phyloP scores from a whole-genome alignment of 1,284 basidiomycete genomes.

The Termitomyces sp. region DNA sequence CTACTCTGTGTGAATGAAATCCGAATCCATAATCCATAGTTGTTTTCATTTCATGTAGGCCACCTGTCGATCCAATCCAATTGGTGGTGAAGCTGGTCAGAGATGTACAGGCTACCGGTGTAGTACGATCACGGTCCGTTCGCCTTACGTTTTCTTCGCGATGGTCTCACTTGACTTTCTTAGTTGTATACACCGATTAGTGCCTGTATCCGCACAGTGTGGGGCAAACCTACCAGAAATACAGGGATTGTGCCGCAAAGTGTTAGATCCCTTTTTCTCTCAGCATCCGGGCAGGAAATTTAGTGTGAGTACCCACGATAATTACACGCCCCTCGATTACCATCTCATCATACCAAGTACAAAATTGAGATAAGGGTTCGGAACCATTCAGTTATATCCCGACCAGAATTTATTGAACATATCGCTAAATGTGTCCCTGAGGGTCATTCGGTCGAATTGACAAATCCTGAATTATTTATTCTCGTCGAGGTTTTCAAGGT shows the following conservation, averaged over 20 bases:
- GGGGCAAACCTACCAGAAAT: constrained; percentile 67
- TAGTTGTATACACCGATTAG: constrained; percentile 65
- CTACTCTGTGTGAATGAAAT: neutral
- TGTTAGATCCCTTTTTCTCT: constrained; percentile 49
- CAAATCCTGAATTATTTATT: constrained; percentile 64
- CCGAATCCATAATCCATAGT: constrained; percentile 36
- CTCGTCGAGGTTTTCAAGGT: constrained; percentile 82
- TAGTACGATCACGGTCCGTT: constrained; percentile 59
- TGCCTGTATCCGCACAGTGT: constrained; percentile 64
- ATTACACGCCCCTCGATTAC: neutral
- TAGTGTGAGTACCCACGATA: constrained; percentile 31
- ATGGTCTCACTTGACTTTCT: constrained; percentile 1
- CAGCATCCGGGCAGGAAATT: constrained; percentile 37
- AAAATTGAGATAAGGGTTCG: constrained; percentile 72
- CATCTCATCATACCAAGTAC: constrained; percentile 43
- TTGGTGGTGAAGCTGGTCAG: constrained; percentile 62
- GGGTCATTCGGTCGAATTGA: constrained; percentile 60
- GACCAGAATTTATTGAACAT: constrained; percentile 54
- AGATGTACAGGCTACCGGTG: constrained; percentile 56
- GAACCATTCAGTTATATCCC: constrained; percentile 64
- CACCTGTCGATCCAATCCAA: constrained; percentile 72
- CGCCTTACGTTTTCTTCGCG: neutral
- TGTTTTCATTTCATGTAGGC: constrained; percentile 72
- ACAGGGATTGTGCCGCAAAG: constrained; percentile 47
- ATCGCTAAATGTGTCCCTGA: constrained; percentile 66